These are phyloP conservation scores for Aaosphaeria pasadenensis DNA, from an alignment of 2,329 filamentous ascomycete genomes.

Conservation along the genomic window DNA sequence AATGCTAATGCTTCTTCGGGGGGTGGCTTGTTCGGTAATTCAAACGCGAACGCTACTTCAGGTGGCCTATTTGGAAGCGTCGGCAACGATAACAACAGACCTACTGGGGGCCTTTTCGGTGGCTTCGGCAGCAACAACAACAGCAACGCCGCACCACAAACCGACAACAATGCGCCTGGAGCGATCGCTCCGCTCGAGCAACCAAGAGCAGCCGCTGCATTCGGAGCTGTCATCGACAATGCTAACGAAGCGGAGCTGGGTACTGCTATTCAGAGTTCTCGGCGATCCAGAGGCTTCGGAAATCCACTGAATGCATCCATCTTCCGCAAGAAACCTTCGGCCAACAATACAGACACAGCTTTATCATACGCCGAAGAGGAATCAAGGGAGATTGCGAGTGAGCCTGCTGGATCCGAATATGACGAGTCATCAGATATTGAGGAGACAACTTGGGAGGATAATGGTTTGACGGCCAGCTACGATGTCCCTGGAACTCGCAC, in stretches of 20 bases:
- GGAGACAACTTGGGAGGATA: constrained; percentile 57
- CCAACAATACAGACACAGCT: neutral
- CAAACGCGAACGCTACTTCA: neutral
- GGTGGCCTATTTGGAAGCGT: neutral
- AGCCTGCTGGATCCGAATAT: constrained; percentile 1
- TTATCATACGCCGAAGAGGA: neutral
- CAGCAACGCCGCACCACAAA: neutral
- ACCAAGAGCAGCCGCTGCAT: neutral
- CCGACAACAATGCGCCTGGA: no score
- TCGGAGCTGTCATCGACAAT: neutral
- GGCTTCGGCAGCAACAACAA: neutral
- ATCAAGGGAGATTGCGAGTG: neutral
- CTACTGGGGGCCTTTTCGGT: neutral
- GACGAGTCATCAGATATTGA: constrained; percentile 27
- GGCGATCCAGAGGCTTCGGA: neutral
- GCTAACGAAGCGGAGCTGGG: neutral
- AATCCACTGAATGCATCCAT: neutral
- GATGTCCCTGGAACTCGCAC: constrained; percentile 59
- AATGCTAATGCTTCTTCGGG: neutral
- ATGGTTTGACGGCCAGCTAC: constrained; percentile 59
- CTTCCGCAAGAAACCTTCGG: neutral
- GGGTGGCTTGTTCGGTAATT: neutral
- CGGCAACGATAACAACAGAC: neutral
- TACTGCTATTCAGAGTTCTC: neutral
- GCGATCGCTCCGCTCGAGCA: no score